Evolutionary conservation across 1,139 yeast genomes (phyloP).

Genomic region (Geotrichum australiense): DNA sequence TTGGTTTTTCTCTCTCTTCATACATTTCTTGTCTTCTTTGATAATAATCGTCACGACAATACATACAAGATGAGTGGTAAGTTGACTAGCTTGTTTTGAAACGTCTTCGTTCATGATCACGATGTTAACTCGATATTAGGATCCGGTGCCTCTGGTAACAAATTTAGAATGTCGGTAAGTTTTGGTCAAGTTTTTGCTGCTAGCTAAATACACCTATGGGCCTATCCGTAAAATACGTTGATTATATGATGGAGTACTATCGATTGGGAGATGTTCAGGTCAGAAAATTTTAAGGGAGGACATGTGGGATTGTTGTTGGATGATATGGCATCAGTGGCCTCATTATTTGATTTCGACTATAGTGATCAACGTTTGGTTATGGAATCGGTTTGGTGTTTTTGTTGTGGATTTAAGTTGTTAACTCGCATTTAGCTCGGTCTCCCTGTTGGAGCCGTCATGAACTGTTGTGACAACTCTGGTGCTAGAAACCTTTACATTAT

Average conservation of each 20-base stretch:
- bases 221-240: too few relatives aligned
- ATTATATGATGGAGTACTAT: too few relatives aligned
- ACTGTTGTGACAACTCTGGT: conserved; percentile 99
- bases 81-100: conserved; percentile 3
- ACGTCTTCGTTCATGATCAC: not conserved
- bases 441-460: conserved; percentile 99
- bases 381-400: too few relatives aligned
- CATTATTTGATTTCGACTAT: too few relatives aligned
- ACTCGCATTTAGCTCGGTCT: conserved; percentile 64
- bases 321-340: too few relatives aligned
- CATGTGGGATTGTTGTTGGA: too few relatives aligned
- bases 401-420: not conserved
- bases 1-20: conserved; percentile 2
- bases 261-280: too few relatives aligned
- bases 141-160: conserved; percentile 96
- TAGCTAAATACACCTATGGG: too few relatives aligned
- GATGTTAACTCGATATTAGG: conserved; percentile 18
- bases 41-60: conserved; percentile 14
- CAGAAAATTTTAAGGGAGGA: too few relatives aligned
- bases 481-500: conserved; percentile 99
- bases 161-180: conserved; percentile 98
- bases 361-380: too few relatives aligned
- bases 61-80: conserved; percentile 16
- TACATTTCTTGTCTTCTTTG: conserved; percentile 7
- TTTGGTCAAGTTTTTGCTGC: too few relatives aligned